Percentiles rank a stretch among this genome's conserved stretches.
phyloP scores from a whole-genome alignment of 495 filamentous ascomycete genomes.

The Xylaria longipes region DNA sequence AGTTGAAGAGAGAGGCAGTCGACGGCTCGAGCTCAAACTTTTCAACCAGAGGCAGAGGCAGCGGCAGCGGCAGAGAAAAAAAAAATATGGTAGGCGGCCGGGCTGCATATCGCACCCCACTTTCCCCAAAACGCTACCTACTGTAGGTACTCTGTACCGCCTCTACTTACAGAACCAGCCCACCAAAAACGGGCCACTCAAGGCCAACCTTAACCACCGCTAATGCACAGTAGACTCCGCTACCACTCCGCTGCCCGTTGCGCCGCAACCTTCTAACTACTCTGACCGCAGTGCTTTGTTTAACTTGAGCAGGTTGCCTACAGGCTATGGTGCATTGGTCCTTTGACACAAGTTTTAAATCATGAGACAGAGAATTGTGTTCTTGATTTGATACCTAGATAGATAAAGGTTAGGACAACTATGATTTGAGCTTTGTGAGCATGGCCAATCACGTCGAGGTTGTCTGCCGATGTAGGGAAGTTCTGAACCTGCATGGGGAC shows the following conservation, averaged over 20 bases:
- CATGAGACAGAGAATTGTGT: neutral
- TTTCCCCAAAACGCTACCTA: slow-evolving; percentile 29
- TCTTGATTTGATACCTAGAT: neutral
- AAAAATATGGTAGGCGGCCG: slow-evolving; percentile 33
- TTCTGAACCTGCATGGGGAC: neutral
- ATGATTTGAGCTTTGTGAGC: neutral
- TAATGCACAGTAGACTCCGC: slow-evolving; percentile 21
- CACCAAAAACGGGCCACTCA: neutral
- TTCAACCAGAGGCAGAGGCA: slow-evolving; percentile 27
- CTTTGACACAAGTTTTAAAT: neutral
- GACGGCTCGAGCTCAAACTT: slow-evolving; percentile 36
- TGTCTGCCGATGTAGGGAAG: neutral
- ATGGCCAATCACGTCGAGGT: neutral
- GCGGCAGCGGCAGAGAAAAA: slow-evolving; percentile 26
- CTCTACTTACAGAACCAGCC: slow-evolving; percentile 16
- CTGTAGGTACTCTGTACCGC: no score
- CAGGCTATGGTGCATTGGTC: neutral
- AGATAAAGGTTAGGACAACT: no score
- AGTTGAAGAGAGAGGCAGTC: slow-evolving; percentile 9
- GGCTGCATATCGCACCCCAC: slow-evolving; percentile 21
- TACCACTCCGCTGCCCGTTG: slow-evolving; percentile 21
- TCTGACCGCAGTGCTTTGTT: neutral
- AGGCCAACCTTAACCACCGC: neutral
- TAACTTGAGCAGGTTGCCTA: neutral
- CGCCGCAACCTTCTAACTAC: slow-evolving; percentile 23